Percentiles rank a stretch among this genome's conserved stretches.
Conservation (phyloP, 2,329 filamentous ascomycete species). For the Alternaria arborescens region DNA sequence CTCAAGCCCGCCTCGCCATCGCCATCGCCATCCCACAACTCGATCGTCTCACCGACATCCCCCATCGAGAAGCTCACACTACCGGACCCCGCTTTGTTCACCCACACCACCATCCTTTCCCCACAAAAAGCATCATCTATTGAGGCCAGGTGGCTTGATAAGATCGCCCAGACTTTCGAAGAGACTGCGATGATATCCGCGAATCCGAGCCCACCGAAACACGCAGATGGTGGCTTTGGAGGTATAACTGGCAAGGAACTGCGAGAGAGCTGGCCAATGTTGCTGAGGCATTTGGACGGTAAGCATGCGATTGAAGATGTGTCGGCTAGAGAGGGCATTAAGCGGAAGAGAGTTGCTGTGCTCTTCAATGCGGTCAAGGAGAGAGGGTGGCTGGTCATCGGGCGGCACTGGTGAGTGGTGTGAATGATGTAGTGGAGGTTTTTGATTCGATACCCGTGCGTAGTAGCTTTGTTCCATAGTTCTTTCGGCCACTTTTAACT, state of each 20-base stretch:
- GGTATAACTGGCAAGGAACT: constrained; percentile 50
- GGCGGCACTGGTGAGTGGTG: constrained; percentile 49
- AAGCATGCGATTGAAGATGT: constrained; percentile 85
- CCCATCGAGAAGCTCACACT: constrained; percentile 26
- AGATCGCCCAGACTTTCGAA: constrained; percentile 46
- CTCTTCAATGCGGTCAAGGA: constrained; percentile 71
- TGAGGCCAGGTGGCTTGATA: constrained; percentile 74
- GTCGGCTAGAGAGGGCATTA: constrained; percentile 83
- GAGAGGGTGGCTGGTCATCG: constrained; percentile 64
- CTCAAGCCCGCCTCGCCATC: constrained; percentile 45
- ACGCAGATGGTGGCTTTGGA: constrained; percentile 21
- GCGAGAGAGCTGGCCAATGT: constrained; percentile 72
- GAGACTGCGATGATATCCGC: constrained; percentile 49
- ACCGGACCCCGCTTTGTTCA: constrained; percentile 35
- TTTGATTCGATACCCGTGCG: background rate
- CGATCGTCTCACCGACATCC: constrained; percentile 27
- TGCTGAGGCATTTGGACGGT: constrained; percentile 90
- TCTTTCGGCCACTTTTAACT: background rate
- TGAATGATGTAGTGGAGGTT: background rate
- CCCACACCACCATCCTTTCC: constrained; percentile 66
- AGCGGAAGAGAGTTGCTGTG: constrained; percentile 72
- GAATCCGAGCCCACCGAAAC: constrained; percentile 36
- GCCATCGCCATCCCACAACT: constrained; percentile 36
- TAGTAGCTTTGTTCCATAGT: background rate
- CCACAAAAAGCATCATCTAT: constrained; percentile 80